Evolutionary conservation across 768 basidiomycete genomes (phyloP).

Genomic region (Lyophyllum shimeji): DNA sequence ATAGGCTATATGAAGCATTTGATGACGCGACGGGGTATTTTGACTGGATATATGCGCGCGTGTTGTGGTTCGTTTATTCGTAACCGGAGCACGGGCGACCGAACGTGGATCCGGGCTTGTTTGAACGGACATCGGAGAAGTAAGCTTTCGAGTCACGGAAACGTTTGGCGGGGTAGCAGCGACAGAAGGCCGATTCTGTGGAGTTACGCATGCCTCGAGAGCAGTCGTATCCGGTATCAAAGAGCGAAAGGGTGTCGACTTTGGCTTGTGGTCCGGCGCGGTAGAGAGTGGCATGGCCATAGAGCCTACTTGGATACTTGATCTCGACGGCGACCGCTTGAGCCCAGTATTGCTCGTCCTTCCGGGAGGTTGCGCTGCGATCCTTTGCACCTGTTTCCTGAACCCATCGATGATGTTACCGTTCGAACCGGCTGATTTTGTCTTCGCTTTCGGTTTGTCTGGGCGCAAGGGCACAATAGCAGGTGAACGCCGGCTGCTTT

Average conservation of each 20-base stretch:
- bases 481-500: neutral
- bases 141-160: too few species aligned
- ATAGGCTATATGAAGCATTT: neutral
- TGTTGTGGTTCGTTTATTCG: neutral
- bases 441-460: neutral
- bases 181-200: neutral
- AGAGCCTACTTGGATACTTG: neutral
- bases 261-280: neutral
- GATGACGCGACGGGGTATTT: neutral
- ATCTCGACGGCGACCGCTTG: neutral
- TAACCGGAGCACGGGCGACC: neutral
- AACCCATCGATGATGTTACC: constrained; percentile 44
- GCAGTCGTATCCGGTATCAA: neutral
- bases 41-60: constrained; percentile 1
- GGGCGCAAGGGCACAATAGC: neutral
- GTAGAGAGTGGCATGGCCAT: neutral
- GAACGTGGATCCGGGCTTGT: neutral
- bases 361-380: neutral
- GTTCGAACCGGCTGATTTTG: neutral
- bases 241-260: neutral
- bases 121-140: neutral
- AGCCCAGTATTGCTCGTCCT: neutral
- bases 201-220: neutral
- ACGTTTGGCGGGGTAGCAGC: neutral
- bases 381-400: constrained; percentile 36